Conservation (phyloP, 257 asterid genomes). For the Jacaranda mimosifolia region DNA sequence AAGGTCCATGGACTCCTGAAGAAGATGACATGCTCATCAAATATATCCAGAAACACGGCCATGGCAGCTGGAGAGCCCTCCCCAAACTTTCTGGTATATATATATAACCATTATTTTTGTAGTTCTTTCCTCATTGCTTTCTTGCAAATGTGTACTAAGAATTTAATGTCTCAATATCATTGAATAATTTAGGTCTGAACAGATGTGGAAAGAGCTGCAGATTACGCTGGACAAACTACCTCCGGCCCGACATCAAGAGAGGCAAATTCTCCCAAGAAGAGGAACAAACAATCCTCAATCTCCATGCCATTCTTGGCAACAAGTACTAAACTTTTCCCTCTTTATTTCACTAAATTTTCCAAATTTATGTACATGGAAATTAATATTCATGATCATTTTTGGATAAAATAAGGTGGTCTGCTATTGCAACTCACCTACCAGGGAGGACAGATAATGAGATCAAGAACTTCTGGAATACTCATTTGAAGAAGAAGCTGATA, state of each 20-base stretch:
- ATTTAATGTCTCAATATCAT: no score
- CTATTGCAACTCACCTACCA: slow-evolving; percentile 74
- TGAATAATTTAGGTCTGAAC: slow-evolving; percentile 53
- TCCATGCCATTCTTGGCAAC: slow-evolving; percentile 80
- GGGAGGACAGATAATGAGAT: slow-evolving; percentile 87
- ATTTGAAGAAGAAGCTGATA: slow-evolving; percentile 75
- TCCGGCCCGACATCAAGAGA: slow-evolving; percentile 79
- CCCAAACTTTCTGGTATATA: slow-evolving; percentile 80
- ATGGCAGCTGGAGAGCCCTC: slow-evolving; percentile 92
- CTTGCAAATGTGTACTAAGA: no score
- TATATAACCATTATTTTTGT: background rate
- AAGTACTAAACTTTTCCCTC: slow-evolving; percentile 39
- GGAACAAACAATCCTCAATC: slow-evolving; percentile 73
- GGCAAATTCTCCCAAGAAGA: slow-evolving; percentile 81
- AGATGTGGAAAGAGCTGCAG: slow-evolving; percentile 88
- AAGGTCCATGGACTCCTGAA: slow-evolving; percentile 92
- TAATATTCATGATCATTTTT: background rate
- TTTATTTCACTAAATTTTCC: background rate
- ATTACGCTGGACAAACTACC: slow-evolving; percentile 79
- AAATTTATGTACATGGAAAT: no score
- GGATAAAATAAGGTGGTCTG: slow-evolving; percentile 68
- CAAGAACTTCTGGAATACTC: slow-evolving; percentile 87
- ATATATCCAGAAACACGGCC: slow-evolving; percentile 74
- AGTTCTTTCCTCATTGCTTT: no score
- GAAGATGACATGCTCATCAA: slow-evolving; percentile 80